Conservation (phyloP, 768 basidiomycete species). For the Suillus spraguei region DNA sequence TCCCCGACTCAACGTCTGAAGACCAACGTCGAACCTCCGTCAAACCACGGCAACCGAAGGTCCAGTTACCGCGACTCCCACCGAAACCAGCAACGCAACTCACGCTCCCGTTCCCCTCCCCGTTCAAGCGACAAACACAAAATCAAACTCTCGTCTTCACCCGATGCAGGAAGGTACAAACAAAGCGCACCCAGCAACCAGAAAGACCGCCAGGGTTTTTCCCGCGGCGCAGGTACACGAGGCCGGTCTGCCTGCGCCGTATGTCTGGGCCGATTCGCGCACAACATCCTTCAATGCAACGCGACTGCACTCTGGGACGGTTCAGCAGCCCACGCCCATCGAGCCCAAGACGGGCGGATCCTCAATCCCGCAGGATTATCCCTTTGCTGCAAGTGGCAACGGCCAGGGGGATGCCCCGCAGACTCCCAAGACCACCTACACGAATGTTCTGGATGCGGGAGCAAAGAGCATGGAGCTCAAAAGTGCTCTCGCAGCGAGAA, state of each 20-base stretch:
- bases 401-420: too few relatives aligned
- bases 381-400: too few relatives aligned
- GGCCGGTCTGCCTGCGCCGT: constrained; percentile 27
- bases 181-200: too few relatives aligned
- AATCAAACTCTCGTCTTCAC: too few relatives aligned
- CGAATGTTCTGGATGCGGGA: constrained; percentile 47
- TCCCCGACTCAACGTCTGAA: too few relatives aligned
- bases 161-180: too few relatives aligned
- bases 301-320: neutral
- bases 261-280: constrained; percentile 35
- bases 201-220: neutral
- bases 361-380: neutral
- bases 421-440: constrained; percentile 22
- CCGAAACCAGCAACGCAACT: too few relatives aligned
- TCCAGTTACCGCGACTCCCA: too few relatives aligned
- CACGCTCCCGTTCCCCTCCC: too few relatives aligned
- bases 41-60: too few relatives aligned
- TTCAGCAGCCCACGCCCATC: neutral
- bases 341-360: neutral
- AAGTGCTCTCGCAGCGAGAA: constrained; percentile 9
- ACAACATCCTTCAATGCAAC: constrained; percentile 28
- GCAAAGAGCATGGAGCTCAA: constrained; percentile 14
- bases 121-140: too few relatives aligned
- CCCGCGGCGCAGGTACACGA: neutral
- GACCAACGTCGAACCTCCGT: too few relatives aligned